These are phyloP conservation scores for Blastobotrys petasosporus DNA, from an alignment of 1,139 yeast genomes.

Conservation along the genomic window DNA sequence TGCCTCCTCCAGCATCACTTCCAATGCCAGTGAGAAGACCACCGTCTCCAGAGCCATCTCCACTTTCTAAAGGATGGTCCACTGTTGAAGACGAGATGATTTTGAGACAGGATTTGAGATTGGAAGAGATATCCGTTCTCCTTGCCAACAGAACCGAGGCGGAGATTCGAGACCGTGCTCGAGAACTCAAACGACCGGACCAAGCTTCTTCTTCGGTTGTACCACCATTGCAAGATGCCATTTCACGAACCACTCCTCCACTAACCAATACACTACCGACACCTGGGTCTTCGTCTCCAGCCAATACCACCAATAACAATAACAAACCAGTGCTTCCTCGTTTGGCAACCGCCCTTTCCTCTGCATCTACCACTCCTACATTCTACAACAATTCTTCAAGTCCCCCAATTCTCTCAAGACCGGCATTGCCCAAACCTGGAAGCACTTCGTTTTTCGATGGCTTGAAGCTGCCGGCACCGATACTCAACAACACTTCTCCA, in stretches of 20 bases:
- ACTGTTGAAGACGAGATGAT: conserved; percentile 73
- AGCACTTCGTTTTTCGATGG: conserved; percentile 20
- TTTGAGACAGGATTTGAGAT: conserved; percentile 55
- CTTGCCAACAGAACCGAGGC: conserved; percentile 67
- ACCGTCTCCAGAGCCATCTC: conserved; percentile 7
- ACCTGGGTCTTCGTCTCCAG: not conserved
- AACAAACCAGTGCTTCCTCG: conserved; percentile 1
- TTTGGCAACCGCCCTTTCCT: not conserved
- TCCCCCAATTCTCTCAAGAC: not conserved
- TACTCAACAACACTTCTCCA: conserved; percentile 12
- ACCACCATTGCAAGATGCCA: conserved; percentile 4
- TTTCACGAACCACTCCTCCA: not conserved
- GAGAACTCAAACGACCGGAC: conserved; percentile 33
- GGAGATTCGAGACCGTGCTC: conserved; percentile 64
- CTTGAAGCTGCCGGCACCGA: conserved; percentile 22
- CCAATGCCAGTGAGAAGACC: conserved; percentile 2
- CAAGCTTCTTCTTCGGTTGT: too few relatives aligned
- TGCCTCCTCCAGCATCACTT: conserved; percentile 3
- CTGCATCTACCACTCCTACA: not conserved
- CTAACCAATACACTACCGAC: not conserved
- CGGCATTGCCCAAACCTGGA: conserved; percentile 2
- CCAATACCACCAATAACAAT: not conserved
- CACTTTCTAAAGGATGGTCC: conserved; percentile 28
- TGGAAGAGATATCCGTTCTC: conserved; percentile 68
- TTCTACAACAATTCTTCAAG: not conserved